Conservation (phyloP, 768 basidiomycete genomes). For the Trametes cubensis region DNA sequence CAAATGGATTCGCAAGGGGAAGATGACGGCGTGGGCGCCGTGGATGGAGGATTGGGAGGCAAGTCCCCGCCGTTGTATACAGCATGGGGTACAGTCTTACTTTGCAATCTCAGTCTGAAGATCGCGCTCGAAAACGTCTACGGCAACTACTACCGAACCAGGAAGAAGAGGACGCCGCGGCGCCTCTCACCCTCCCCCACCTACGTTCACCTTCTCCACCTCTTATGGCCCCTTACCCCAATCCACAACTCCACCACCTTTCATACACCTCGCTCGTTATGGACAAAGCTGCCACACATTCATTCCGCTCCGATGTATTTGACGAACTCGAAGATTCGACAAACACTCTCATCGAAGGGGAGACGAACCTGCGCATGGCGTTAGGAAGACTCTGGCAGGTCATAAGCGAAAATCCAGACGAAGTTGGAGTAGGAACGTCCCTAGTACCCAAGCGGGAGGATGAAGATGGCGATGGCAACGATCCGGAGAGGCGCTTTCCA, state of each 20-base stretch:
- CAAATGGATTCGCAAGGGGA: slow-evolving; percentile 81
- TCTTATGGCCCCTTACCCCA: slow-evolving; percentile 72
- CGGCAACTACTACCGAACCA: slow-evolving; percentile 62
- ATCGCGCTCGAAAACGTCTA: slow-evolving; percentile 80
- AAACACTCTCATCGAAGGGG: slow-evolving; percentile 83
- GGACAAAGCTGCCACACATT: slow-evolving; percentile 81
- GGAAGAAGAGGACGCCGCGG: slow-evolving; percentile 56
- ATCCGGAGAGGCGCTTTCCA: slow-evolving; percentile 47
- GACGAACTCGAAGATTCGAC: slow-evolving; percentile 83
- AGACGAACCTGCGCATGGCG: slow-evolving; percentile 70
- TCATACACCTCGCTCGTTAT: slow-evolving; percentile 84
- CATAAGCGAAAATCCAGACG: slow-evolving; percentile 69
- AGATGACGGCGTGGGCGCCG: slow-evolving; percentile 84
- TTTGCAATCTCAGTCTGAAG: slow-evolving; percentile 59
- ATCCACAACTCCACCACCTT: slow-evolving; percentile 66
- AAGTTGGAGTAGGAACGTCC: slow-evolving; percentile 37
- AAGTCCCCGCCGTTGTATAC: slow-evolving; percentile 25
- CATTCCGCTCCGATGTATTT: slow-evolving; percentile 77
- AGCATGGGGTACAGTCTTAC: background rate
- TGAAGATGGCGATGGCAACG: slow-evolving; percentile 46
- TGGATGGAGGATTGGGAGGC: slow-evolving; percentile 88
- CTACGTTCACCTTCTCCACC: slow-evolving; percentile 80
- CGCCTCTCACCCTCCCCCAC: slow-evolving; percentile 75
- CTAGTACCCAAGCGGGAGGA: slow-evolving; percentile 71
- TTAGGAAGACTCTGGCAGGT: slow-evolving; percentile 82